Conservation (phyloP, 129 eudicot species). For the Pseudognaphalium luteoalbum region DNA sequence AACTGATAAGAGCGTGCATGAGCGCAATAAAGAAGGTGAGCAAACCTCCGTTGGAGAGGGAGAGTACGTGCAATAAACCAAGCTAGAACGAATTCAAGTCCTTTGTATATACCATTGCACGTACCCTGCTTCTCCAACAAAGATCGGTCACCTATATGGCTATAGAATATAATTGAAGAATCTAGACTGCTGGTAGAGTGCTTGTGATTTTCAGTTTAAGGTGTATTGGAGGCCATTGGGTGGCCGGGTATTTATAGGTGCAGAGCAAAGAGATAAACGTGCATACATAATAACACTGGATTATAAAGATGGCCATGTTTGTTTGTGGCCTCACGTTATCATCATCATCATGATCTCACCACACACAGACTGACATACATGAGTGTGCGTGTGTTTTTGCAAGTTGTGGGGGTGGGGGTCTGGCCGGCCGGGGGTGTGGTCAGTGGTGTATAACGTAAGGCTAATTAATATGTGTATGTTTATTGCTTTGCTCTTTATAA, state of each 20-base stretch:
- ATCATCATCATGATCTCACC: background rate
- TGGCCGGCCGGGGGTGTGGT: too few species aligned
- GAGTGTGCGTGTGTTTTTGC: background rate
- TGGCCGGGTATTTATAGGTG: slow-evolving; percentile 31
- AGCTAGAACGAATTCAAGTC: background rate
- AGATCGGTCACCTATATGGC: slow-evolving; percentile 26
- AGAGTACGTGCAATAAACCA: slow-evolving; percentile 28
- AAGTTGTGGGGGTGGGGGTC: background rate
- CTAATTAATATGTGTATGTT: background rate
- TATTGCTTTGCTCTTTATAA: background rate
- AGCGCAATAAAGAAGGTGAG: slow-evolving; percentile 17
- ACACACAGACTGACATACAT: background rate
- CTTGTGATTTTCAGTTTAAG: background rate
- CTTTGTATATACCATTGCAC: slow-evolving; percentile 14
- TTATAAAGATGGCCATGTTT: background rate
- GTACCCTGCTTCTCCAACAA: slow-evolving; percentile 52
- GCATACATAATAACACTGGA: background rate
- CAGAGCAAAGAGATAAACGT: background rate
- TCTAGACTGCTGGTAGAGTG: background rate
- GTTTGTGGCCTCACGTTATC: background rate
- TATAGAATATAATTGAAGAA: background rate
- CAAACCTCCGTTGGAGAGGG: slow-evolving; percentile 29
- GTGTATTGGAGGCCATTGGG: slow-evolving; percentile 12
- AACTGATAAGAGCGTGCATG: background rate
- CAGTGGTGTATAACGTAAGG: background rate